Conservation (phyloP, 352 stramenopile species). For the Blastocystis sp. region DNA sequence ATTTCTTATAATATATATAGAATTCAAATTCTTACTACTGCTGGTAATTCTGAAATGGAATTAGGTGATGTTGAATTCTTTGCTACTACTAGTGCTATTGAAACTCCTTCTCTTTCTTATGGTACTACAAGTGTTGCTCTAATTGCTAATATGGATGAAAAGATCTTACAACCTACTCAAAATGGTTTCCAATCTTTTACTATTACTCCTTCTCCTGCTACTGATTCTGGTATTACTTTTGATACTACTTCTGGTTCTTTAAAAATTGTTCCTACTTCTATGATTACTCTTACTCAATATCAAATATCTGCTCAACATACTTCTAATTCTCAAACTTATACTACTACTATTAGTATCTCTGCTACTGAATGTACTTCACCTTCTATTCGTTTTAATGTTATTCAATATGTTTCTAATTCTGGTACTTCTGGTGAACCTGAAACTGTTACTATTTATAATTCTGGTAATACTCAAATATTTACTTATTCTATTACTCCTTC, state of each 20-base stretch:
- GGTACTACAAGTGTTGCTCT: background rate
- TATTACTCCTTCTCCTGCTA: slow-evolving; percentile 3
- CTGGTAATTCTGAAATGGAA: background rate
- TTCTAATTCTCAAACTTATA: background rate
- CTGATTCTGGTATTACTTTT: slow-evolving; percentile 1
- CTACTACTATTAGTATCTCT: slow-evolving; percentile 6
- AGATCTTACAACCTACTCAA: background rate
- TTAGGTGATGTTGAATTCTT: too few species aligned
- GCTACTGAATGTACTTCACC: slow-evolving; percentile 7
- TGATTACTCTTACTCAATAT: background rate
- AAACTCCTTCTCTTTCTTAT: slow-evolving; percentile 11
- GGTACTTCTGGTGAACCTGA: too few species aligned
- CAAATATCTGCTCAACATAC: background rate
- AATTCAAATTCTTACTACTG: too few species aligned
- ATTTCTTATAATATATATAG: slow-evolving; percentile 2
- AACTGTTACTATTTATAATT: too few species aligned
- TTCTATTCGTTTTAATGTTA: slow-evolving; percentile 3
- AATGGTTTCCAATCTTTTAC: slow-evolving; percentile 12
- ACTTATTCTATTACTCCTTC: too few species aligned
- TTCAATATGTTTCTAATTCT: too few species aligned
- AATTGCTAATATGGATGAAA: slow-evolving; percentile 2
- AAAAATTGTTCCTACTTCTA: background rate
- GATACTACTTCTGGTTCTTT: slow-evolving; percentile 1
- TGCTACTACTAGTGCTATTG: too few species aligned
- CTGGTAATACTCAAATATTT: too few species aligned